phyloP scores from a whole-genome alignment of 1,139 yeast species.

The Lodderomyces theae region DNA sequence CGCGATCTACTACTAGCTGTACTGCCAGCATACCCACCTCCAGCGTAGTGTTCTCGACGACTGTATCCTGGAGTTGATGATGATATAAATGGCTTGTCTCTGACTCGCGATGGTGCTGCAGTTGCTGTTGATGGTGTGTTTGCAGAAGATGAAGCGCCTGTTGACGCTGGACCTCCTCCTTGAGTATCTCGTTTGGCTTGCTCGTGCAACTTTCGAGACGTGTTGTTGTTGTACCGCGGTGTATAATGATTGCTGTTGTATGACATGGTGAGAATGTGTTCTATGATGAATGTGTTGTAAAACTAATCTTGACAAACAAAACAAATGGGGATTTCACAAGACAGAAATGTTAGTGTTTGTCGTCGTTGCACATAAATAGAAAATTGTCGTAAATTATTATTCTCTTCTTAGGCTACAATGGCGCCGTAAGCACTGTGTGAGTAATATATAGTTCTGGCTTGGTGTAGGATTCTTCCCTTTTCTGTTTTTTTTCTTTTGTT shows the following conservation, averaged over 20 bases:
- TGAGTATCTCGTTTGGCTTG: slow-evolving; percentile 4
- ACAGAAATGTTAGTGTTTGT: no score
- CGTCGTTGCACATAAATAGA: not conserved
- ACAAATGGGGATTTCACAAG: no score
- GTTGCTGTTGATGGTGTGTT: slow-evolving; percentile 3
- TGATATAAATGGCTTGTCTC: not conserved
- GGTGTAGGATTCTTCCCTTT: no score
- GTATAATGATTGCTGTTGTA: slow-evolving; percentile 16
- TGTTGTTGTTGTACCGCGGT: slow-evolving; percentile 14
- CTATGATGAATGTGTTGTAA: no score
- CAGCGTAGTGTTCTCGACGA: slow-evolving; percentile 16
- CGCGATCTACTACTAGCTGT: slow-evolving; percentile 10
- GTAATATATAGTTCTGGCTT: no score
- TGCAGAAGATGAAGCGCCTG: slow-evolving; percentile 2
- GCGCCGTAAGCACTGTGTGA: no score
- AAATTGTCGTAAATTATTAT: no score
- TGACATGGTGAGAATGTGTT: slow-evolving; percentile 11
- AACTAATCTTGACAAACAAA: no score
- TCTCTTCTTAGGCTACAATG: no score
- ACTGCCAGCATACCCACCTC: slow-evolving; percentile 11
- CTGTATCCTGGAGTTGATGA: not conserved
- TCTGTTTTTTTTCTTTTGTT: not conserved
- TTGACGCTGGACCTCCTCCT: not conserved
- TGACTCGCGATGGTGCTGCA: not conserved
- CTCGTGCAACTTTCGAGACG: slow-evolving; percentile 10